Base-by-base conservation (phyloP, 306 rosid genomes). In the Lithocarpus polystachyus region DNA sequence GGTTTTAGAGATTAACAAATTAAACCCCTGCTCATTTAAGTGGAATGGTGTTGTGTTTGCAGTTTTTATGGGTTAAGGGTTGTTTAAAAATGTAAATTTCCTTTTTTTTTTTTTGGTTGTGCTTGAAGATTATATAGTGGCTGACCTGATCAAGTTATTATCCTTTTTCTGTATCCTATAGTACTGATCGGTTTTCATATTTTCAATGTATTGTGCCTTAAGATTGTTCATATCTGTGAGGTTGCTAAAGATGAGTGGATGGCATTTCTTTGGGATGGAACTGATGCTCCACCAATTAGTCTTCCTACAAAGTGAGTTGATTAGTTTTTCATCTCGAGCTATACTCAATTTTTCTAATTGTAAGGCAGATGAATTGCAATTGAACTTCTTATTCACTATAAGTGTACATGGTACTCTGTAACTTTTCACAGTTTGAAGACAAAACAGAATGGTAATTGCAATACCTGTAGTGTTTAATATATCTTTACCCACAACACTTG, bases 231-330 rank as follows among this genome's bases (percentile, higher is more conserved):
- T 81, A 77, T 76, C 76, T 68, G 74, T 64, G 89, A 89, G 74
- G 80, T 28, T 79, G 74, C 77, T 33, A 59, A 82, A 45, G 82
- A 77, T 73, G 77, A 78, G 43, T 84, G 90, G 89, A 79, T 83
- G 51, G 77, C 81, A 43, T 88, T 77, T 79, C 86, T 83, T 52
- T 95, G 99, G 99, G 99, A 95, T 79, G 96, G 99, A 48, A 91
- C 92, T 29, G 95, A 95, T 82, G 61, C 89, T 53, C 86, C 83
- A 7, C 90, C 97, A 17, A 81, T 68, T 26, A 22, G 67, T 33
- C 72, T 92, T 74, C 56, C 48, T 79, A 10, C 80, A 76, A 86
- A 60, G 99, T 92, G 80, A 86, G 89, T 83, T 65, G 19, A 40
- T 74, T 77, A 75, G 54, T 74, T 72, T 54, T 59, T 73, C 22